These are phyloP conservation scores for Globisporangium rhizosaccharum DNA, from an alignment of 352 stramenopile genomes.

Conservation along the genomic window DNA sequence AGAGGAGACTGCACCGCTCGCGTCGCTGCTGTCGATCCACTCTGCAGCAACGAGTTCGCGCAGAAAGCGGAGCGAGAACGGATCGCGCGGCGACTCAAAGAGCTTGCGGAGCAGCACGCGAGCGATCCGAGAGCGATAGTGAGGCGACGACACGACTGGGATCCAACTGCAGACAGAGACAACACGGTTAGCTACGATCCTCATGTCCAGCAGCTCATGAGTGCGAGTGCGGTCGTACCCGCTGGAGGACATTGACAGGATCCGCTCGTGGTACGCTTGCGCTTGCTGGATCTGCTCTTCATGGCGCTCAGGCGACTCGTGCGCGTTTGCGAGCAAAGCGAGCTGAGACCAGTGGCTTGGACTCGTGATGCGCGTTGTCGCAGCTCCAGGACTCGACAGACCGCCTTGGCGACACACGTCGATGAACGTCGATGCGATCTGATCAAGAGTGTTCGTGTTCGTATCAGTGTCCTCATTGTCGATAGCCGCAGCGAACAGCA, in stretches of 20 bases:
- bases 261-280: constrained; percentile 20
- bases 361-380: background rate
- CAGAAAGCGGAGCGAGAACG: constrained; percentile 33
- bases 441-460: constrained; percentile 10
- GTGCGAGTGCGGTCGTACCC: constrained; percentile 16
- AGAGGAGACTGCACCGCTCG: background rate
- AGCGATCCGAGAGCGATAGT: constrained; percentile 16
- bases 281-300: background rate
- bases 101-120: constrained; percentile 32
- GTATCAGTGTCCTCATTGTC: background rate
- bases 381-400: background rate
- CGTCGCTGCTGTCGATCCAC: constrained; percentile 21
- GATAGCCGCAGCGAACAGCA: constrained; percentile 19
- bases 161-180: constrained; percentile 22
- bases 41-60: constrained; percentile 31
- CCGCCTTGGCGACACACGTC: constrained; percentile 16
- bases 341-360: constrained; percentile 4
- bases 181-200: background rate
- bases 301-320: background rate
- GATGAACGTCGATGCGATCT: constrained; percentile 21
- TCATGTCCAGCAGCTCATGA: too few species aligned
- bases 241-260: constrained; percentile 24
- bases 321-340: background rate
- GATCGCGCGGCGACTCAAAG: constrained; percentile 36
- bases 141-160: constrained; percentile 10